These are phyloP conservation scores for Dactylellina cionopaga DNA, from an alignment of 2,329 filamentous ascomycete genomes.

Conservation along the genomic window DNA sequence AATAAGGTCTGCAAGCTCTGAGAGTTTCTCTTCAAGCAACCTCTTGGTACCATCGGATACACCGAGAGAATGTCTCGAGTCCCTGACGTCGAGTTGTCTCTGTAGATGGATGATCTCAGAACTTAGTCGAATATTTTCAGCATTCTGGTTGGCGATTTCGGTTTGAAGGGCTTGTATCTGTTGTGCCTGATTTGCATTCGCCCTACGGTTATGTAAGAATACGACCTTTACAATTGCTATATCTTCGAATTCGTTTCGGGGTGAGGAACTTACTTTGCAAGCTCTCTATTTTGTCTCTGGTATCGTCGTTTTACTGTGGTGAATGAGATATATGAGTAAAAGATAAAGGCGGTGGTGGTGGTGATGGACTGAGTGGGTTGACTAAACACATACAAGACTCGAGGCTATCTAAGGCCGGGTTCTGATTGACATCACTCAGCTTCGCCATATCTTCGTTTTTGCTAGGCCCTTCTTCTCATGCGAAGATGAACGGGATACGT, in stretches of 20 bases:
- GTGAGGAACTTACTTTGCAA: constrained; percentile 27
- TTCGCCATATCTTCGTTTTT: constrained; percentile 36
- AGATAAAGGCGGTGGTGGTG: background rate
- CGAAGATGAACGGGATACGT: no score
- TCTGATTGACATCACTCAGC: constrained; percentile 41
- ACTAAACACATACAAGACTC: constrained; percentile 22
- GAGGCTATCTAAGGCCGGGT: constrained; percentile 30
- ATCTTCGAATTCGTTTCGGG: background rate
- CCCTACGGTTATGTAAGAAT: constrained; percentile 66
- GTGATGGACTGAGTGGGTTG: background rate
- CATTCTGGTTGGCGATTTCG: constrained; percentile 77
- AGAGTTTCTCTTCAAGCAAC: constrained; percentile 76
- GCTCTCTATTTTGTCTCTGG: constrained; percentile 82
- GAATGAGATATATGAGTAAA: background rate
- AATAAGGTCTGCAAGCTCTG: constrained; percentile 75
- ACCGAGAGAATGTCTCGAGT: constrained; percentile 69
- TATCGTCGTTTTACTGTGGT: constrained; percentile 79
- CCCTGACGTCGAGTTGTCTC: constrained; percentile 70
- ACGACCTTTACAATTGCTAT: background rate
- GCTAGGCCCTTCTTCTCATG: constrained; percentile 6
- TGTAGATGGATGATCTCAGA: constrained; percentile 76
- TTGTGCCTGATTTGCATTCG: constrained; percentile 79
- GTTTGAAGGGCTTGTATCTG: constrained; percentile 80
- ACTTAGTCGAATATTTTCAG: constrained; percentile 80
- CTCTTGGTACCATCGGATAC: constrained; percentile 76